Evolutionary conservation across 2,329 filamentous ascomycete genomes (phyloP), one percentile per base, ranked within the genome.

Genomic region (Alternaria longipes): DNA sequence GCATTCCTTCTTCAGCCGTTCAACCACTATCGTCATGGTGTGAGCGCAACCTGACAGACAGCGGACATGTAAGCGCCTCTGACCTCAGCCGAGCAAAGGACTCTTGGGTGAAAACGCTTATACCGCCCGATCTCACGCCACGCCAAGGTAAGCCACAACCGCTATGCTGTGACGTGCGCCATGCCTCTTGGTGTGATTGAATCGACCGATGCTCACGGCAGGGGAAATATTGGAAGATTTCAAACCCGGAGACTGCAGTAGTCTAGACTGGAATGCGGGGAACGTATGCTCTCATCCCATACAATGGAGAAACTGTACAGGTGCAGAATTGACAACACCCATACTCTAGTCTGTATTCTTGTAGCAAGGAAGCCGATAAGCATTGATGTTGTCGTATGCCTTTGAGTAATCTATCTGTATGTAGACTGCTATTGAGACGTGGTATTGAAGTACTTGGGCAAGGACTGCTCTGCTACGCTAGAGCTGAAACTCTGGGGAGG

Each of bases 31-130:
- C 4, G 22, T n/a, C n/a, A 38, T 51, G 32, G 49, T 26, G 34
- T 52, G 49, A 52, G 34, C 49, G 16, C 11, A 26, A 18, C 16
- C 32, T 34, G 16, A 24, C 20, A 38, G 12, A 38, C 34, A 18
- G 18, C 20, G 5, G 18, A 42, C 40, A 24, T 14, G 12, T 8
- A 24, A 32, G 30, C 56, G 56, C 56, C 56, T 54, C 56, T 54
- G 56, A 59, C 56, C 53, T 59, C 50, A 59, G 56, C 56, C 50
- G 56, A 8, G 3, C 8, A 24, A 16, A 16, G 12, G 16, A 11
- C 18, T 8, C 46, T 49, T 49, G 46, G 46, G 14, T 22, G 12
- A 5, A 12, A 18, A 50, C 24, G 46, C 32, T 38, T 49, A 16
- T n/a, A 24, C 14, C 14, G 14, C 34, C 18, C 40, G 20, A 6